Conservation (phyloP, 805 yeast species). For the Huiozyma naganishii region DNA sequence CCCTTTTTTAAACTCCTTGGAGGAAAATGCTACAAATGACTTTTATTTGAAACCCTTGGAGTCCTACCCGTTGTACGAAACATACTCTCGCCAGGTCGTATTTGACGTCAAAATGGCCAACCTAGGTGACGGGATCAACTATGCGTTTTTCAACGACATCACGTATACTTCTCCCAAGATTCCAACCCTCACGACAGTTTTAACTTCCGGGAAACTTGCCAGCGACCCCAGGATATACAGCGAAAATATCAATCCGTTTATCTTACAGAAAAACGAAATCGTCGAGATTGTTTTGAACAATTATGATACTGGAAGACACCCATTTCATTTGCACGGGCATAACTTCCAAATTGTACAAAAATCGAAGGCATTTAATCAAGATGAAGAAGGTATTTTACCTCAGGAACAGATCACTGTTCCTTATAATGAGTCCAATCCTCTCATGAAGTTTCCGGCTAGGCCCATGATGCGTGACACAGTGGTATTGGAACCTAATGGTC, state of each 20-base stretch:
- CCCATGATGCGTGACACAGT: slow-evolving; percentile 68
- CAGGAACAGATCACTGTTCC: slow-evolving; percentile 34
- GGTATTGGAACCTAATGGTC: slow-evolving; percentile 55
- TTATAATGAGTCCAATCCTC: slow-evolving; percentile 37
- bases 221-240: slow-evolving; percentile 59
- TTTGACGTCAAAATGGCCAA: slow-evolving; percentile 55
- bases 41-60: slow-evolving; percentile 31
- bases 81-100: slow-evolving; percentile 51
- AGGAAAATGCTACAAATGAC: slow-evolving; percentile 22
- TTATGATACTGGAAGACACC: slow-evolving; percentile 69
- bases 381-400: slow-evolving; percentile 6
- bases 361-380: slow-evolving; percentile 36
- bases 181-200: slow-evolving; percentile 56
- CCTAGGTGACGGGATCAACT: slow-evolving; percentile 63
- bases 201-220: slow-evolving; percentile 49
- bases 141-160: slow-evolving; percentile 64
- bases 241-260: slow-evolving; percentile 51
- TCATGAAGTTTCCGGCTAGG: slow-evolving; percentile 38
- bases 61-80: slow-evolving; percentile 38
- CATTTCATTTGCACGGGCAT: slow-evolving; percentile 73
- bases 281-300: slow-evolving; percentile 73
- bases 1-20: slow-evolving; percentile 7
- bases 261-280: slow-evolving; percentile 49
- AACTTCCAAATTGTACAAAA: slow-evolving; percentile 51
- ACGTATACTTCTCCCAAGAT: slow-evolving; percentile 58